Base-by-base conservation (phyloP, 1,284 basidiomycete species). In the Phaffia rhodozyma region DNA sequence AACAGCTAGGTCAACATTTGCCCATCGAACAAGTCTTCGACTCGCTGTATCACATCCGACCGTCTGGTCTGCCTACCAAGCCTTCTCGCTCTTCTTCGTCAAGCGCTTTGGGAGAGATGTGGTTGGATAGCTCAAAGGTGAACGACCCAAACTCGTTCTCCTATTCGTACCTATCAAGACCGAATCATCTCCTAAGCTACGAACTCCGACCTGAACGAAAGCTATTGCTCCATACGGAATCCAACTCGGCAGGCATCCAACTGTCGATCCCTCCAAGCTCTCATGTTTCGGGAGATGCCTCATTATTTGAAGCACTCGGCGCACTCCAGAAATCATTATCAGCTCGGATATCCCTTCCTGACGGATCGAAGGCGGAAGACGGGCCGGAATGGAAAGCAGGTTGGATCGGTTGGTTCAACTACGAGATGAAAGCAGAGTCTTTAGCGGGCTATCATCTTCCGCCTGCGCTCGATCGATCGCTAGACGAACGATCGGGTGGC, bases 371-470 rank as follows among this genome's bases (percentile, higher is more conserved):
- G 16, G 49, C 6, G 38, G 58, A 30, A 18, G 57, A 51, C 50
- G 27, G 29, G 20, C 63, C 56, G 1, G 55, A 58, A n/a, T 76
- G 77, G 75, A 70, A 71, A 67, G 71, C 75, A 58, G 81, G 81
- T 1, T 81, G 80, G 73, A 75, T 78, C 0, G 80, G 80, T 0
- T 80, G 77, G 70, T 78, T 79, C 69, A 77, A 77, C 1, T 82
- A 81, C 68, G 81, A 81, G 69, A 80, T 81, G 79, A 79, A 79
- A 70, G 72, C 75, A 61, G 79, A 80, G 63, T 75, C 75, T 52
- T 67, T 81, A 59, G 69, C 69, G 7, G 74, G 75, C 23, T 75
- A 75, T 61, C 43, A 58, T 23, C 62, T 65, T 25, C 29, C 23
- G 4, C 29, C 32, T 23, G 43, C 38, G 34, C 25, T 43, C 5